Conservation (phyloP, 306 rosid genomes). For the Morella rubra region DNA sequence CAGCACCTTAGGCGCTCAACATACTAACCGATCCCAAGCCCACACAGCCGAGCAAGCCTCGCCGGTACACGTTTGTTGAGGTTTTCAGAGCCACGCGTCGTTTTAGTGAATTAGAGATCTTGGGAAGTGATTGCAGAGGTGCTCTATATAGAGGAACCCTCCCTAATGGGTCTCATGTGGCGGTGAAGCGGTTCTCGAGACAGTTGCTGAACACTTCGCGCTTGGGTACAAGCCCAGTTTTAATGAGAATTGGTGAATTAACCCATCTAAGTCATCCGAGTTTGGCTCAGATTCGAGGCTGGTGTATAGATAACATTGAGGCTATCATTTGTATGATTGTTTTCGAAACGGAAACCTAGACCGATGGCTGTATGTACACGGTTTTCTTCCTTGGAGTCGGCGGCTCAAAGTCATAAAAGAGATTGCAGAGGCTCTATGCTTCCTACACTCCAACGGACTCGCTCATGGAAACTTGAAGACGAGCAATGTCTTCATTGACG, state of each 20-base stretch:
- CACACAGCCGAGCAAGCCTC: background rate
- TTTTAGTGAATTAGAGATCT: background rate
- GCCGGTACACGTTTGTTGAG: background rate
- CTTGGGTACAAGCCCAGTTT: background rate
- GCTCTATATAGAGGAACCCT: conserved; percentile 8
- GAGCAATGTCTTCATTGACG: conserved; percentile 7
- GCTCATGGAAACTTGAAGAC: conserved; percentile 10
- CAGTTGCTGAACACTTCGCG: background rate
- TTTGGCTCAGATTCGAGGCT: conserved; percentile 9
- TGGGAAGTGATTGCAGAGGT: conserved; percentile 8
- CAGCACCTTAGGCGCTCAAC: no score
- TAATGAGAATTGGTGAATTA: conserved; percentile 2
- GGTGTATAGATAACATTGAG: conserved; percentile 4
- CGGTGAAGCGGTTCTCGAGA: conserved; percentile 6
- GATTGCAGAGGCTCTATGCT: background rate
- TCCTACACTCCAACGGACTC: conserved; percentile 1
- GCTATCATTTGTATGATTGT: background rate
- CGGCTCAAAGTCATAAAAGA: conserved; percentile 14
- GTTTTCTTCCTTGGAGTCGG: conserved; percentile 11
- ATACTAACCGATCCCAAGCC: no score
- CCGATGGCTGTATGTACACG: conserved; percentile 8
- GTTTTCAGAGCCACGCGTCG: background rate
- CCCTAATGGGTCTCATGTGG: conserved; percentile 3
- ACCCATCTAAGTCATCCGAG: background rate
- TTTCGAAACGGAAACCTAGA: conserved; percentile 4